Conservation (phyloP, 1,284 basidiomycete genomes). For the Chalciporus piperatoides region DNA sequence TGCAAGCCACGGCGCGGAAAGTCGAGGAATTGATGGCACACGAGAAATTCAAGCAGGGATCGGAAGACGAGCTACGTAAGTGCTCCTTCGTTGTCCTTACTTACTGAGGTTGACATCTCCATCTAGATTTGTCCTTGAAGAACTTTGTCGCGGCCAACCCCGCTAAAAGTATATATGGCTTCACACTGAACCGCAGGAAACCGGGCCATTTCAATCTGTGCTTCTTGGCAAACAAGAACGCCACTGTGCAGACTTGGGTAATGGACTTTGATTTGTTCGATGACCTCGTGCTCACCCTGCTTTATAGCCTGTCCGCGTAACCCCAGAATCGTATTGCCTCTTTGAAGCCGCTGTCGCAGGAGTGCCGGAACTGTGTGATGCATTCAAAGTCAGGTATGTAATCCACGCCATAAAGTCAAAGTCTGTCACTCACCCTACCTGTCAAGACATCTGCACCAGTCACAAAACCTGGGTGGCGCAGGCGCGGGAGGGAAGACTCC, state of each 20-base stretch:
- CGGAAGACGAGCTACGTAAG: conserved; percentile 88
- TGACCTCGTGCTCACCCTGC: conserved; percentile 6
- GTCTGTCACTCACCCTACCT: conserved; percentile 15
- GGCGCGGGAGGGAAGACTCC: conserved; percentile 75
- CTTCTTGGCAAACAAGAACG: conserved; percentile 90
- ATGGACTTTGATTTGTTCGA: conserved; percentile 12
- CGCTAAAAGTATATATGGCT: conserved; percentile 93
- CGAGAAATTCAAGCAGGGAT: conserved; percentile 91
- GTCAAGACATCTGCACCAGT: conserved; percentile 71
- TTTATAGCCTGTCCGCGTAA: conserved; percentile 77
- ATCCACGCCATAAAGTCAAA: neutral
- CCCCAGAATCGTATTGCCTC: conserved; percentile 87
- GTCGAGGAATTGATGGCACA: conserved; percentile 95
- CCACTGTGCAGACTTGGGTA: conserved; percentile 91
- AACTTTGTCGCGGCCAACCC: conserved; percentile 93
- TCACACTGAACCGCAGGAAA: conserved; percentile 84
- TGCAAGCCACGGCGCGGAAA: conserved; percentile 91
- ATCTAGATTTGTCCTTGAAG: conserved; percentile 79
- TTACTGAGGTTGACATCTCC: neutral
- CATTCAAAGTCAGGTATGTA: conserved; percentile 85
- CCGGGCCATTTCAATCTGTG: conserved; percentile 94
- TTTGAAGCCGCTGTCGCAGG: conserved; percentile 86
- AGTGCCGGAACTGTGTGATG: conserved; percentile 89
- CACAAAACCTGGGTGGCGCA: conserved; percentile 60
- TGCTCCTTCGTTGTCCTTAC: conserved; percentile 16